phyloP scores from a whole-genome alignment of 371 early-diverging fungal genomes.

The Haplosporangium sp. region DNA sequence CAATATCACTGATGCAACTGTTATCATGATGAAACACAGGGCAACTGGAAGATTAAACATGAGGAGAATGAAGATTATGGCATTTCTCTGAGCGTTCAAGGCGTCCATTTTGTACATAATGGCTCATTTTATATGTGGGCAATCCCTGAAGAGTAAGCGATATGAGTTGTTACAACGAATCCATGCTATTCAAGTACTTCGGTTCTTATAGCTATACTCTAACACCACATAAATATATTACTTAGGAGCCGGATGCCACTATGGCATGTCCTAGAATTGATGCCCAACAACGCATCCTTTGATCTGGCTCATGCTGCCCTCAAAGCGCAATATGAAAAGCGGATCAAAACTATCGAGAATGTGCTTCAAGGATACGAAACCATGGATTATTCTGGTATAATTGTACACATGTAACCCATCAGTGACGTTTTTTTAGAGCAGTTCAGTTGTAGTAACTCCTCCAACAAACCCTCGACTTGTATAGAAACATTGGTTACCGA shows the following conservation, averaged over 20 bases:
- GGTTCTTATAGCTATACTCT: neutral
- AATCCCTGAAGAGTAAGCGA: slow-evolving; percentile 65
- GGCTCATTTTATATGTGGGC: slow-evolving; percentile 70
- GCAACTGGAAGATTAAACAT: slow-evolving; percentile 64
- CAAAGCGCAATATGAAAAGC: slow-evolving; percentile 37
- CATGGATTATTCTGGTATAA: slow-evolving; percentile 31
- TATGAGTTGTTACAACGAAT: neutral
- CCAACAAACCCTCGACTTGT: slow-evolving; percentile 1
- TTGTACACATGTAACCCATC: neutral
- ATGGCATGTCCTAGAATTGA: slow-evolving; percentile 67
- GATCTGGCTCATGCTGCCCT: slow-evolving; percentile 32
- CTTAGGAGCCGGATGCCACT: slow-evolving; percentile 55
- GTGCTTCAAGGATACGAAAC: slow-evolving; percentile 22
- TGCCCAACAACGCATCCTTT: slow-evolving; percentile 65
- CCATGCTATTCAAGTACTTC: neutral
- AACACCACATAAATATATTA: too few relatives aligned
- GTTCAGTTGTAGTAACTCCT: neutral
- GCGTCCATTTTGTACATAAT: slow-evolving; percentile 67
- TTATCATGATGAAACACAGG: slow-evolving; percentile 49
- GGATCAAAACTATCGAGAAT: slow-evolving; percentile 38
- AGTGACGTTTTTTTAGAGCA: neutral
- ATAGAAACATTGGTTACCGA: slow-evolving; percentile 56
- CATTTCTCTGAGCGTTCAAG: slow-evolving; percentile 64
- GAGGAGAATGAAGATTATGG: slow-evolving; percentile 66
- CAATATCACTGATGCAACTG: neutral